Evolutionary conservation across 305 asterid genomes (phyloP).

Genomic region (Plantago coronopus): DNA sequence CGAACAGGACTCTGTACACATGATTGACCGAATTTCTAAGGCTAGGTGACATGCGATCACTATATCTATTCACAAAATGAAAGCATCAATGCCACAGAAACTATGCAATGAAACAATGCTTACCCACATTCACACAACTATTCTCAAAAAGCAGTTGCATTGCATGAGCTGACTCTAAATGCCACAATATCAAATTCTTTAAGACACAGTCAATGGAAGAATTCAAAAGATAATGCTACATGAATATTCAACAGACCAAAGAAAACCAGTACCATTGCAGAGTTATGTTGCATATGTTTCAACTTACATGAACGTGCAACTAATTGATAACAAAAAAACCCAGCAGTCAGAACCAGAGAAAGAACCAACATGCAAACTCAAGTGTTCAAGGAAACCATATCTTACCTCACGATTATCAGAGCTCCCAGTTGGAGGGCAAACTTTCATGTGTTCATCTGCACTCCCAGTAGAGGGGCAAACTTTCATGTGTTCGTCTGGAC

Average conservation of each 20-base stretch:
- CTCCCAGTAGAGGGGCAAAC: conserved; percentile 27
- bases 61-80: conserved; percentile 3
- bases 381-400: conserved; percentile 10
- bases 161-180: neutral
- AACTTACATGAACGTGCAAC: neutral
- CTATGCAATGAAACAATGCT: neutral
- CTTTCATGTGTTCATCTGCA: conserved; percentile 27
- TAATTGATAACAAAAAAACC: neutral
- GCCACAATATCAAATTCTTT: neutral
- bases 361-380: neutral
- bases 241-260: neutral
- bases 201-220: neutral
- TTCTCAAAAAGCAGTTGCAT: neutral
- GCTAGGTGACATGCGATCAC: neutral
- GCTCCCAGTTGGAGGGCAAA: conserved; percentile 27
- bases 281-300: neutral
- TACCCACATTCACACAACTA: neutral
- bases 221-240: neutral
- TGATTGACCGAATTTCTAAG: neutral
- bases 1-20: neutral
- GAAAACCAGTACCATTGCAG: neutral
- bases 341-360: neutral
- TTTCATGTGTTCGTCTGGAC: conserved; percentile 27
- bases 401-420: conserved; percentile 48
- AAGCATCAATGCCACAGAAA: conserved; percentile 8